phyloP scores from a whole-genome alignment of 345 rosid species.

The Acer yangbiense region DNA sequence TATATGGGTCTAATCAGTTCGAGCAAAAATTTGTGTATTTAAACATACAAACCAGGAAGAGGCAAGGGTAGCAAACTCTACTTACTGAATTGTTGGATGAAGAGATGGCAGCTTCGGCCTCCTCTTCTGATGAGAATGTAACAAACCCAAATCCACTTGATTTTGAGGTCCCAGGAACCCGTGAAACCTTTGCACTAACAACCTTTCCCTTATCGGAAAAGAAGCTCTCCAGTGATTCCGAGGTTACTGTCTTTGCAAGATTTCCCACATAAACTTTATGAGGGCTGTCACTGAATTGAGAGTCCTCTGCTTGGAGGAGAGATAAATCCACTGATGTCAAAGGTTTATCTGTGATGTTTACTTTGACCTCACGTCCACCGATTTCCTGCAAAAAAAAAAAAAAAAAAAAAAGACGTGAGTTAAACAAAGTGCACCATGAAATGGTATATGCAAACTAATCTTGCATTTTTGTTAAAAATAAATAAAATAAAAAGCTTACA shows the following conservation, averaged over 20 bases:
- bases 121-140: constrained; percentile 76
- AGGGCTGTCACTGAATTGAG: constrained; percentile 68
- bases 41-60: no score
- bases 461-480: background rate
- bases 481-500: constrained; percentile 37
- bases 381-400: constrained; percentile 45
- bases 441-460: background rate
- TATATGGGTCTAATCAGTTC: background rate
- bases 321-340: constrained; percentile 48
- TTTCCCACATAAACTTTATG: constrained; percentile 86
- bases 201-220: constrained; percentile 82
- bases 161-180: constrained; percentile 82
- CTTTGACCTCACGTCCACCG: constrained; percentile 84
- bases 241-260: constrained; percentile 80
- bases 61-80: constrained; percentile 7
- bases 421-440: background rate
- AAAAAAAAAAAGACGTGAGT: constrained; percentile 4
- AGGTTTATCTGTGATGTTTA: constrained; percentile 84
- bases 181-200: constrained; percentile 77
- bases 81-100: constrained; percentile 79
- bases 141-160: constrained; percentile 88
- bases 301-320: constrained; percentile 62
- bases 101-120: constrained; percentile 73
- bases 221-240: constrained; percentile 52
- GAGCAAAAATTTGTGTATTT: background rate